Evolutionary conservation across 768 basidiomycete species (phyloP).

Genomic region (Asterophora parasitica): DNA sequence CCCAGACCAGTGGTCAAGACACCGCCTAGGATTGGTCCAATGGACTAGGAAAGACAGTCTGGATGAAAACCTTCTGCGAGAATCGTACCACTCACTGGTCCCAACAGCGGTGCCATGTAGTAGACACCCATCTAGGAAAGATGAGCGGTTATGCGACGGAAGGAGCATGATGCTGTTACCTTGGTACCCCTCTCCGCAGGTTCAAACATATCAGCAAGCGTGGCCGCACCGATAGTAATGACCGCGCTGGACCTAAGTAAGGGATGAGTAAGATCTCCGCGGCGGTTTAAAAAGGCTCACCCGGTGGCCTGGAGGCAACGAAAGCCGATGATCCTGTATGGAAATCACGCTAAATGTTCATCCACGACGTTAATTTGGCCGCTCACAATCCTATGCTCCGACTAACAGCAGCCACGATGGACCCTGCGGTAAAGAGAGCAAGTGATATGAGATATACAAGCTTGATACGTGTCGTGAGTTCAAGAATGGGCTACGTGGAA

Average conservation of each 20-base stretch:
- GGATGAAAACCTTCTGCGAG: background rate
- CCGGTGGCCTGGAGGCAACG: slow-evolving; percentile 65
- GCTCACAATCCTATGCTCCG: slow-evolving; percentile 45
- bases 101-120: slow-evolving; percentile 75
- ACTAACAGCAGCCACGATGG: slow-evolving; percentile 52
- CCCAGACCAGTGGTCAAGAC: slow-evolving; percentile 57
- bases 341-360: background rate
- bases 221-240: slow-evolving; percentile 64
- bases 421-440: slow-evolving; percentile 48
- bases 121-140: slow-evolving; percentile 63
- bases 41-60: slow-evolving; percentile 24
- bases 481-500: background rate
- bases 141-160: background rate
- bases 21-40: slow-evolving; percentile 73
- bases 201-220: slow-evolving; percentile 76
- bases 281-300: slow-evolving; percentile 25
- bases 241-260: slow-evolving; percentile 17
- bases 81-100: slow-evolving; percentile 36
- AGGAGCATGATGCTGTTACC: slow-evolving; percentile 18
- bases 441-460: slow-evolving; percentile 51
- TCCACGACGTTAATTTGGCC: background rate
- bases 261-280: background rate
- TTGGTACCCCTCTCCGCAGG: slow-evolving; percentile 68
- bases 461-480: slow-evolving; percentile 27
- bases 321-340: slow-evolving; percentile 56